phyloP scores from a whole-genome alignment of 2,329 filamentous ascomycete species.

The Phialocephala sp. region DNA sequence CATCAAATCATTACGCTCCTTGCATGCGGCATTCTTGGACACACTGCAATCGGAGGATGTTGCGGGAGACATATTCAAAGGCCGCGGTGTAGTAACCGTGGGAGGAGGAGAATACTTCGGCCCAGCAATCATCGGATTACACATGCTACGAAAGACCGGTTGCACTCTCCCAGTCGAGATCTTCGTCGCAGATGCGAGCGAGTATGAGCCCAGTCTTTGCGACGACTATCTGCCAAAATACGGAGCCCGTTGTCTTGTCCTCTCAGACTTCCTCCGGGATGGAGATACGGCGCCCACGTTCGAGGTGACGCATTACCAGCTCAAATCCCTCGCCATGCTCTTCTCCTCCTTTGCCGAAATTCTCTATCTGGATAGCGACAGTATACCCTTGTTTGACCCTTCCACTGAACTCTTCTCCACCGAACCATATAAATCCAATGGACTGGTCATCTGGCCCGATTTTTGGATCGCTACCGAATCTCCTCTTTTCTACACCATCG shows the following conservation, averaged over 20 bases:
- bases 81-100: conserved; percentile 50
- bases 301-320: conserved; percentile 51
- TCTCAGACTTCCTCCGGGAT: conserved; percentile 48
- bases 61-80: neutral
- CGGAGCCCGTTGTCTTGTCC: conserved; percentile 47
- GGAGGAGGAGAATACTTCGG: conserved; percentile 45
- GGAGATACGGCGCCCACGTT: conserved; percentile 35
- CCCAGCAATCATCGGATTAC: conserved; percentile 46
- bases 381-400: conserved; percentile 50
- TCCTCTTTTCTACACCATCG: conserved; percentile 47
- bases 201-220: conserved; percentile 47
- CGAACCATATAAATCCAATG: conserved; percentile 48
- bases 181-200: conserved; percentile 45
- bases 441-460: conserved; percentile 53
- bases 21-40: neutral
- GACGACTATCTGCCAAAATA: conserved; percentile 45
- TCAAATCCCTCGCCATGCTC: conserved; percentile 54
- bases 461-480: conserved; percentile 50
- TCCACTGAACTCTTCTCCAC: conserved; percentile 46
- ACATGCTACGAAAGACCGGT: conserved; percentile 48
- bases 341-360: conserved; percentile 56
- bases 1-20: neutral
- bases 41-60: neutral
- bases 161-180: conserved; percentile 49
- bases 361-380: conserved; percentile 54